Base-by-base conservation (phyloP, 306 rosid species). In the Medicago ruthenica region DNA sequence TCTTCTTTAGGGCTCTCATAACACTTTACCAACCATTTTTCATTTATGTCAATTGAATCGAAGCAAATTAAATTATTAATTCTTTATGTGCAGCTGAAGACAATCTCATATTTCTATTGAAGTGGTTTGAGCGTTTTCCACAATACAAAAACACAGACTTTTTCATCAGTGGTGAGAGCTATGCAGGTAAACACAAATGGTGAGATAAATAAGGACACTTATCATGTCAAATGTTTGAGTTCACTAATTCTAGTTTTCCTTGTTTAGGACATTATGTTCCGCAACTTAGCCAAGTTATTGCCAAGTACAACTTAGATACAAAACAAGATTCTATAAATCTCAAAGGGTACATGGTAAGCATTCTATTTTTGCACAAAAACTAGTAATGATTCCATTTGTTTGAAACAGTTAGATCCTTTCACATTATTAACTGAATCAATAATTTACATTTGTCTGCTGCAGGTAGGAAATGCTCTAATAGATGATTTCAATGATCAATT, bases 391-490 rank as follows among this genome's bases (percentile, higher is more conserved):
- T 18, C 22, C 1, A 2, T 51, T 24, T 24, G 27, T 24, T 24
- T 24, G 27, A 3, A 18, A 34, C 37, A 34, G 7, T 34, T 34
- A 34, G 7, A 34, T 34, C 37, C 37, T 34, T 34, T 34, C 37
- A 34, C 37, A 34, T 34, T 6, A 34, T 34, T 5, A 34, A 34
- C 37, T 34, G 7, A 34, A 34, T 34, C 22, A 53, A 53, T 20
- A 53, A 67, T 64, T 6, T 79, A 34, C 7, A 48, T 78, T 16
- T 37, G 72, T 80, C 24, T 37, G 76, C 59, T 89, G 75, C 92
- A 93, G 98, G 96, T 94, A 60, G 98, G 98, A 71, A 94, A 94
- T 84, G 98, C 98, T 85, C 76, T 94, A 59, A 85, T 85, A 14
- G 98, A 94, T 54, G 98, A 89, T 81, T 89, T 75, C 84, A 76